Conservation (phyloP, 305 asterid genomes). For the Petunia hybrid region DNA sequence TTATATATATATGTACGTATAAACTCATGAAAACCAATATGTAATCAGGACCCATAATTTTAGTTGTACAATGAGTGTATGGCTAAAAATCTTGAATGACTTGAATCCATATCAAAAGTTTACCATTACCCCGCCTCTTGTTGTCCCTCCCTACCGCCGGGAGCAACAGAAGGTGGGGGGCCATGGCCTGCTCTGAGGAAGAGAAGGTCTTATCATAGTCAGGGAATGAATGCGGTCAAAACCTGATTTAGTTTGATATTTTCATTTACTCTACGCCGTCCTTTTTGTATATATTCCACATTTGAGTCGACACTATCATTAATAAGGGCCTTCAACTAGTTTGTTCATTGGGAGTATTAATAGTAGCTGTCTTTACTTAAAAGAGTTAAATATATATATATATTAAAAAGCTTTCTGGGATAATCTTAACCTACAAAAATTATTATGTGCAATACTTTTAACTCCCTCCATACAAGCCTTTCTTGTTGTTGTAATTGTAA, state of each 20-base stretch:
- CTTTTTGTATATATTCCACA: not conserved
- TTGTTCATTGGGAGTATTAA: not conserved
- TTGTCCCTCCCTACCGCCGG: too few relatives aligned
- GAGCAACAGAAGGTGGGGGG: too few relatives aligned
- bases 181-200: not conserved
- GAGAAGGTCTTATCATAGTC: not conserved
- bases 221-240: not conserved
- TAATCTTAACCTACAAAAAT: not conserved
- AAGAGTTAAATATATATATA: not conserved
- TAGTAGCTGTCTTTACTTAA: not conserved
- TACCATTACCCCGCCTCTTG: too few relatives aligned
- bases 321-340: not conserved
- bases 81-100: too few relatives aligned
- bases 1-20: too few relatives aligned
- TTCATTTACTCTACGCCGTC: not conserved
- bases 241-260: not conserved
- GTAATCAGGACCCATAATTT: too few relatives aligned
- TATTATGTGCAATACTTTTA: not conserved
- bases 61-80: too few relatives aligned
- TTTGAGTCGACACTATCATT: not conserved
- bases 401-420: not conserved
- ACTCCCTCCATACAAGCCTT: too few relatives aligned
- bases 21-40: too few relatives aligned
- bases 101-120: too few relatives aligned
- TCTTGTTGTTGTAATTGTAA: too few relatives aligned